phyloP scores from a whole-genome alignment of 2,329 filamentous ascomycete genomes.

The Botryotinia globosa region DNA sequence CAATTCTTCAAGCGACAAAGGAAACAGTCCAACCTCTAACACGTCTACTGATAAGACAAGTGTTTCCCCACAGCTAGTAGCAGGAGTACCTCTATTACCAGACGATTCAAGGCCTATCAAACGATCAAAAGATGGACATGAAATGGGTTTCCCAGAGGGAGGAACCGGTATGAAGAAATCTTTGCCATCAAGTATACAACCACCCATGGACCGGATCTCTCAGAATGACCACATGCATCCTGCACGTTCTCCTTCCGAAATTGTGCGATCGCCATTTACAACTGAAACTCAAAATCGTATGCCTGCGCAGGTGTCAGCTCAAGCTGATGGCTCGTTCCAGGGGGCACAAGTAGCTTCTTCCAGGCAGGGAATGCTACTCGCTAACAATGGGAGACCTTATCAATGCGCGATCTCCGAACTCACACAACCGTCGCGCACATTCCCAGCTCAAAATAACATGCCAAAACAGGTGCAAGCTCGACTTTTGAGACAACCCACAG shows the following conservation, averaged over 20 bases:
- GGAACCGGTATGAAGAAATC: neutral
- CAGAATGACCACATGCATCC: neutral
- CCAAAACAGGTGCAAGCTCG: neutral
- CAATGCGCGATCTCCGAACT: neutral
- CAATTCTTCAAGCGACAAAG: neutral
- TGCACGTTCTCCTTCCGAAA: neutral
- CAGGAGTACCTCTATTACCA: too few relatives aligned
- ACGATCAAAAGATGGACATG: neutral
- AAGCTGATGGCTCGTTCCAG: neutral
- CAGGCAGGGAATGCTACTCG: neutral
- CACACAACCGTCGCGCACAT: neutral
- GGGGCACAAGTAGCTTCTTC: accelerated
- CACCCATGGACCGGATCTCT: too few relatives aligned
- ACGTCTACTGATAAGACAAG: neutral
- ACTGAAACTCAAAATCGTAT: neutral
- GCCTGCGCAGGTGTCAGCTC: neutral
- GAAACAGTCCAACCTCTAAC: neutral
- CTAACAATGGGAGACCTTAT: neutral
- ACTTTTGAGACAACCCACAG: neutral
- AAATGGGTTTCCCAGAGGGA: neutral
- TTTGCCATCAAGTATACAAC: neutral
- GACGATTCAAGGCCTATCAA: neutral
- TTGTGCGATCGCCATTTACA: neutral
- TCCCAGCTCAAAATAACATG: neutral
- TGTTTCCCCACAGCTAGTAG: neutral